Conservation (phyloP, 495 filamentous ascomycete genomes). For the Xylaria scruposa region DNA sequence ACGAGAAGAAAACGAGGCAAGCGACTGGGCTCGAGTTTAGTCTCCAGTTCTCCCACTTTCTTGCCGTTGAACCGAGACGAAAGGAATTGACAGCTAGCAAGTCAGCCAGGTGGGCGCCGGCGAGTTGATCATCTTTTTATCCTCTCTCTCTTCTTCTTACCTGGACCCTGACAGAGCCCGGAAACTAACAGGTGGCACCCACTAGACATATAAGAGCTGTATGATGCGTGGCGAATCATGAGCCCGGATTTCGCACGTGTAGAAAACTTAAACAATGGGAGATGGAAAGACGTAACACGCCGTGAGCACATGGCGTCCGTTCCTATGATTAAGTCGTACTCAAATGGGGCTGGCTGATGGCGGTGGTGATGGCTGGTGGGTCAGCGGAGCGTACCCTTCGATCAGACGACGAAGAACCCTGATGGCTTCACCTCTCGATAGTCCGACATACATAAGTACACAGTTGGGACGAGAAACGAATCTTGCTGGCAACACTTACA, state of each 20-base stretch:
- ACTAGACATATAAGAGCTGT: not conserved
- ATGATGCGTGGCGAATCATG: constrained; percentile 35
- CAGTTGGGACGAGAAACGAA: not conserved
- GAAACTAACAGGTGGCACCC: not conserved
- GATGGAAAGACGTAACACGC: not conserved
- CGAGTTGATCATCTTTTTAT: constrained; percentile 10
- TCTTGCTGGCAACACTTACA: not conserved
- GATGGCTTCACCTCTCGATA: not conserved
- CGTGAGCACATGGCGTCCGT: constrained; percentile 18
- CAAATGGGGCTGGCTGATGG: not conserved
- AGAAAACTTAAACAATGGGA: constrained; percentile 18
- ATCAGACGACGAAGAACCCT: constrained; percentile 23
- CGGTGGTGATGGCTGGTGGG: not conserved
- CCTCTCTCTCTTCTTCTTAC: not conserved
- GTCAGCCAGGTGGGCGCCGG: constrained; percentile 20
- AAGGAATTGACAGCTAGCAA: not conserved
- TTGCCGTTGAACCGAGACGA: constrained; percentile 15
- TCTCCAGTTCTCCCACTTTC: not conserved
- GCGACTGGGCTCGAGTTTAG: not conserved
- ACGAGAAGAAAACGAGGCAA: constrained; percentile 2
- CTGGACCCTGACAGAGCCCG: not conserved
- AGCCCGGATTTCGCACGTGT: constrained; percentile 39
- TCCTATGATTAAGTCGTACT: constrained; percentile 4
- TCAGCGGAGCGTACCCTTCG: constrained; percentile 17
- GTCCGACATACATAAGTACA: not conserved